phyloP scores from a whole-genome alignment of 768 basidiomycete genomes.

The Boletus rufocinnamomeus region DNA sequence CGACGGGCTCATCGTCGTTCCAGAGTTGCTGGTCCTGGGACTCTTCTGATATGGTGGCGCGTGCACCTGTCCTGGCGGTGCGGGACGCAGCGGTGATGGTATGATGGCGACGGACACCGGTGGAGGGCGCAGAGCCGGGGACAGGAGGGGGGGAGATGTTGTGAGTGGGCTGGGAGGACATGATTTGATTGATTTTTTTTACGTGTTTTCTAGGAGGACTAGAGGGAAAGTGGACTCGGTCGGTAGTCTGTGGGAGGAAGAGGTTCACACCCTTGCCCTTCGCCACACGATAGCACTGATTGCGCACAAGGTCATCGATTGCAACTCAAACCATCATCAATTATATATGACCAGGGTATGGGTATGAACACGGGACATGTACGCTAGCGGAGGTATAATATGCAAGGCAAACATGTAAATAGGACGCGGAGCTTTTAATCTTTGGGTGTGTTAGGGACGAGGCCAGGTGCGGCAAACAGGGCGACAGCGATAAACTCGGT shows the following conservation, averaged over 20 bases:
- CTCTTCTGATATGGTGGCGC: slow-evolving; percentile 70
- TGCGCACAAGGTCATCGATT: slow-evolving; percentile 9
- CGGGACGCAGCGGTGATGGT: slow-evolving; percentile 80
- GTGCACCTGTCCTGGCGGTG: slow-evolving; percentile 57
- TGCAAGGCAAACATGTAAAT: not conserved
- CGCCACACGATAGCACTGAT: slow-evolving; percentile 21
- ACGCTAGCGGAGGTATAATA: slow-evolving; percentile 9
- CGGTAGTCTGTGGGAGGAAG: not conserved
- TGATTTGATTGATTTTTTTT: slow-evolving; percentile 15
- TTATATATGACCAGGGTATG: not conserved
- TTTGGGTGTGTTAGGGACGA: slow-evolving; percentile 29
- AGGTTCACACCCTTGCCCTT: slow-evolving; percentile 28
- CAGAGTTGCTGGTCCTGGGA: slow-evolving; percentile 55
- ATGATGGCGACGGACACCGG: slow-evolving; percentile 75
- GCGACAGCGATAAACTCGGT: slow-evolving; percentile 35
- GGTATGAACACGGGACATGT: slow-evolving; percentile 6
- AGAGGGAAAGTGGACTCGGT: not conserved
- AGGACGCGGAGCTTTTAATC: not conserved
- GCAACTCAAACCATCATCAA: not conserved
- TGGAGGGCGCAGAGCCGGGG: slow-evolving; percentile 38
- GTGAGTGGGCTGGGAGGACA: slow-evolving; percentile 41
- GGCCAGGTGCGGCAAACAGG: slow-evolving; percentile 32
- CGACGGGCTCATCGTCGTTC: slow-evolving; percentile 78
- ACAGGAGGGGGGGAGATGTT: slow-evolving; percentile 46
- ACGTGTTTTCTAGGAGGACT: slow-evolving; percentile 3